phyloP scores from a whole-genome alignment of 202 grass and related monocot genomes.

The Panicum hallii region DNA sequence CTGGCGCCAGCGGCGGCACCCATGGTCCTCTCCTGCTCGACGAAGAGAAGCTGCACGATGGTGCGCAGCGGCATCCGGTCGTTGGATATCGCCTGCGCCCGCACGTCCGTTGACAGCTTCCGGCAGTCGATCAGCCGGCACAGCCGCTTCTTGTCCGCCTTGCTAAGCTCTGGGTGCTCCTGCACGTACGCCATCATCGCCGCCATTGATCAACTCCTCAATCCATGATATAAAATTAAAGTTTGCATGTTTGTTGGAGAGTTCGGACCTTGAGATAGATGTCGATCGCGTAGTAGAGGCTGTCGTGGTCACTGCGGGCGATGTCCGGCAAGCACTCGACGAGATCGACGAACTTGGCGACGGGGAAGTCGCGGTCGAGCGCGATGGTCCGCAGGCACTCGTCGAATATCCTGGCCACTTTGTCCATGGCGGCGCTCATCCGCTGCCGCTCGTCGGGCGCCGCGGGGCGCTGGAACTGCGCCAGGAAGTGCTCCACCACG shows the following conservation, averaged over 20 bases:
- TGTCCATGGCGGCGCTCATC: conserved; percentile 61
- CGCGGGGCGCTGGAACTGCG: conserved; percentile 54
- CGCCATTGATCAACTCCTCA: background rate
- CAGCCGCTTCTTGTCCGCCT: conserved; percentile 79
- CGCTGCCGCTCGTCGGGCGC: conserved; percentile 40
- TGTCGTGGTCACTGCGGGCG: conserved; percentile 68
- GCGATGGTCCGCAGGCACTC: conserved; percentile 72
- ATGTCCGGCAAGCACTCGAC: conserved; percentile 76
- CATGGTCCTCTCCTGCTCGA: conserved; percentile 77
- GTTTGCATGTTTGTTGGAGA: background rate
- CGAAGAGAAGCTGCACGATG: conserved; percentile 87
- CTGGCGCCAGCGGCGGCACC: conserved; percentile 26
- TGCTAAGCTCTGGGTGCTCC: conserved; percentile 83
- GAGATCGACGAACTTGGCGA: conserved; percentile 76
- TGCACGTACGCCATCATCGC: conserved; percentile 11
- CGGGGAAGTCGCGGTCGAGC: conserved; percentile 46
- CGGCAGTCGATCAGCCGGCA: conserved; percentile 88
- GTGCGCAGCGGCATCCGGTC: conserved; percentile 87
- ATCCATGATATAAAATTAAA: background rate
- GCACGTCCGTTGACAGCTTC: conserved; percentile 72
- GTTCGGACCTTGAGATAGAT: conserved; percentile 75
- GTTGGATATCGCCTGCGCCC: conserved; percentile 74
- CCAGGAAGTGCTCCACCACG: conserved; percentile 71
- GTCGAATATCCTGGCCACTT: conserved; percentile 66
- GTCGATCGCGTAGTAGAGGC: conserved; percentile 85